These are phyloP conservation scores for Paecilomyces sp. DNA, from an alignment of 2,329 filamentous ascomycete genomes.

Conservation along the genomic window DNA sequence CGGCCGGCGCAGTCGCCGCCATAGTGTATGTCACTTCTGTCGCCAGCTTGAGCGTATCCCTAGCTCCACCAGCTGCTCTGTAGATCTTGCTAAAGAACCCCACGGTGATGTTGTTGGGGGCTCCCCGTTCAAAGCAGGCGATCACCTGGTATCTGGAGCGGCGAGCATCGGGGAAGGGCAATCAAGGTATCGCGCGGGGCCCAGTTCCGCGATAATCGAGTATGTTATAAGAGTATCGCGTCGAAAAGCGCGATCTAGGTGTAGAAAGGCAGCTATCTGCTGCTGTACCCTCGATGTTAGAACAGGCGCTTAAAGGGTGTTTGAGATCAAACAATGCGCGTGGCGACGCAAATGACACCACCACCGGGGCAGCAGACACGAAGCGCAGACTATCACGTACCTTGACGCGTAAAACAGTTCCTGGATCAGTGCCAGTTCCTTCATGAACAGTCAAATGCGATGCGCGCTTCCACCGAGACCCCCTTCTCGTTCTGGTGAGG, in stretches of 20 bases:
- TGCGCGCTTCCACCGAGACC: constrained; percentile 19
- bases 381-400: constrained; percentile 3
- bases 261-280: neutral
- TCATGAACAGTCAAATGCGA: constrained; percentile 23
- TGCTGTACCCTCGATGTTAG: neutral
- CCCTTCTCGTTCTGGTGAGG: constrained; percentile 26
- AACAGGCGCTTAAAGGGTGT: neutral
- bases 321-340: constrained; percentile 4
- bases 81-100: constrained; percentile 6
- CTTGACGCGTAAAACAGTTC: constrained; percentile 19
- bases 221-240: neutral
- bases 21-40: constrained; percentile 30
- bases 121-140: constrained; percentile 16
- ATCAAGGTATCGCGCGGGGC: constrained; percentile 6
- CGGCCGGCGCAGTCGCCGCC: constrained; percentile 34
- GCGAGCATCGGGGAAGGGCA: constrained; percentile 15
- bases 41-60: constrained; percentile 26
- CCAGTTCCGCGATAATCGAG: constrained; percentile 8
- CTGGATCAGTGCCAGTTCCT: constrained; percentile 10
- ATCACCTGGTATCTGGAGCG: constrained; percentile 19
- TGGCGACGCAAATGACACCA: neutral
- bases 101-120: constrained; percentile 6
- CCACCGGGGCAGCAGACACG: neutral
- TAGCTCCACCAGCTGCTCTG: constrained; percentile 2
- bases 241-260: neutral